phyloP scores from a whole-genome alignment of 768 basidiomycete species.

The Boletales sp. region DNA sequence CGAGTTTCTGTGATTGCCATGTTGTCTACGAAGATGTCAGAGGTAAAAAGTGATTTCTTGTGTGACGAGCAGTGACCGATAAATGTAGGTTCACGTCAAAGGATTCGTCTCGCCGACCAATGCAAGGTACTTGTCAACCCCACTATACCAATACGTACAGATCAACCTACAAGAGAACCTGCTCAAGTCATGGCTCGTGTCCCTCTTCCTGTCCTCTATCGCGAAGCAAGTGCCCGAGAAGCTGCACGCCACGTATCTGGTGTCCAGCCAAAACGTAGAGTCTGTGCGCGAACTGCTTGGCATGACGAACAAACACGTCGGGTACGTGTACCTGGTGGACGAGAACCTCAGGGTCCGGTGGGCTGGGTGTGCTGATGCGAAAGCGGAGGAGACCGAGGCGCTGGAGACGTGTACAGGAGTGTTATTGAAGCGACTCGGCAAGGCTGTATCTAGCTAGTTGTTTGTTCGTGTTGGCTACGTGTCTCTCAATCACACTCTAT shows the following conservation, averaged over 20 bases:
- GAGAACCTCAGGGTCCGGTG: slow-evolving; percentile 81
- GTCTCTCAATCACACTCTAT: slow-evolving; percentile 8
- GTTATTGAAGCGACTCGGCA: slow-evolving; percentile 56
- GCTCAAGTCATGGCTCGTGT: slow-evolving; percentile 87
- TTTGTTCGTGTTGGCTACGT: slow-evolving; percentile 29
- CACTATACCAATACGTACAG: slow-evolving; percentile 71
- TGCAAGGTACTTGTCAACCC: slow-evolving; percentile 47
- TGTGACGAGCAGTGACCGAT: neutral
- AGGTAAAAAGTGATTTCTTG: slow-evolving; percentile 44
- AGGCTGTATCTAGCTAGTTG: slow-evolving; percentile 14
- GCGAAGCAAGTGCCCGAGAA: slow-evolving; percentile 60
- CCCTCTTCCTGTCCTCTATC: slow-evolving; percentile 75
- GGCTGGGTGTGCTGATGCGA: slow-evolving; percentile 89
- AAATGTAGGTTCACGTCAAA: slow-evolving; percentile 65
- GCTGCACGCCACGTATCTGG: slow-evolving; percentile 68
- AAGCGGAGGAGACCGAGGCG: slow-evolving; percentile 62
- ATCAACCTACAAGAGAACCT: slow-evolving; percentile 95
- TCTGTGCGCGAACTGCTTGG: slow-evolving; percentile 82
- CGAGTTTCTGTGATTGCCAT: slow-evolving; percentile 79
- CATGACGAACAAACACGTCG: slow-evolving; percentile 85
- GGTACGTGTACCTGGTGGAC: slow-evolving; percentile 91
- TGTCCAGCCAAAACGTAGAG: slow-evolving; percentile 83
- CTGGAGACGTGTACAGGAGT: slow-evolving; percentile 69
- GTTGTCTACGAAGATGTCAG: slow-evolving; percentile 83
- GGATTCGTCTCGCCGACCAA: slow-evolving; percentile 64